Percentiles rank a stretch among this genome's conserved stretches.
These are phyloP conservation scores for Penicillium sp. DNA, from an alignment of 2,329 filamentous ascomycete genomes.

Conservation along the genomic window DNA sequence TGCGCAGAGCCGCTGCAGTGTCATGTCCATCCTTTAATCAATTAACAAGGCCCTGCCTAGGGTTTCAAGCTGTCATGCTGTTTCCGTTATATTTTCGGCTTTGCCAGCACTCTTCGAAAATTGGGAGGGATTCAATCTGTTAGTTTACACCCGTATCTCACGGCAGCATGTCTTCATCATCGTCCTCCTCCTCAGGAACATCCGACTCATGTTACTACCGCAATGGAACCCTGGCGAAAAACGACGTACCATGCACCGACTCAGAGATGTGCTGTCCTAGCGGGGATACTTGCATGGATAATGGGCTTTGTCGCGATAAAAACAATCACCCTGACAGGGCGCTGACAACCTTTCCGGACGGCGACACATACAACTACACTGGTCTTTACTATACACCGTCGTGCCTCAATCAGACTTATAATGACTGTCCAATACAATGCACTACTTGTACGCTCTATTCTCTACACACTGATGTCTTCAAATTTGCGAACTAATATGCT, in stretches of 20 bases:
- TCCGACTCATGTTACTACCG: slow-evolving; percentile 10
- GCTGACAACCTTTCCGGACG: neutral
- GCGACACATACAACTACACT: slow-evolving; percentile 4
- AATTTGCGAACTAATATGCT: too few relatives aligned
- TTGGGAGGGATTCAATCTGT: too few relatives aligned
- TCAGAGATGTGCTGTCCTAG: slow-evolving; percentile 3
- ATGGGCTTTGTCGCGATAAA: slow-evolving; percentile 6
- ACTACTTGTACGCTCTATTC: slow-evolving; percentile 5
- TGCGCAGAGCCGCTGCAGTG: too few relatives aligned
- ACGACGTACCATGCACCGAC: slow-evolving; percentile 2
- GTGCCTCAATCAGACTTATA: slow-evolving; percentile 7
- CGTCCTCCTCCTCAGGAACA: too few relatives aligned
- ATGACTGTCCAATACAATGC: neutral
- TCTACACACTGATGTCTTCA: neutral
- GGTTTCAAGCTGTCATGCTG: too few relatives aligned
- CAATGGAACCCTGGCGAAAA: slow-evolving; percentile 4
- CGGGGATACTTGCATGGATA: slow-evolving; percentile 1
- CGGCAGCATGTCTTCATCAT: too few relatives aligned
- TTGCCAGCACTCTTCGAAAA: too few relatives aligned
- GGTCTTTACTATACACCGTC: slow-evolving; percentile 11
- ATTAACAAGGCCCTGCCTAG: too few relatives aligned
- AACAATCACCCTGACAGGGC: slow-evolving; percentile 2
- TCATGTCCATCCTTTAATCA: too few relatives aligned
- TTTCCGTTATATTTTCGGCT: too few relatives aligned
- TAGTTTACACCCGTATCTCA: too few relatives aligned